Evolutionary conservation across 2,329 filamentous ascomycete species (phyloP).

Genomic region (Aspergillus pseudoterreus): DNA sequence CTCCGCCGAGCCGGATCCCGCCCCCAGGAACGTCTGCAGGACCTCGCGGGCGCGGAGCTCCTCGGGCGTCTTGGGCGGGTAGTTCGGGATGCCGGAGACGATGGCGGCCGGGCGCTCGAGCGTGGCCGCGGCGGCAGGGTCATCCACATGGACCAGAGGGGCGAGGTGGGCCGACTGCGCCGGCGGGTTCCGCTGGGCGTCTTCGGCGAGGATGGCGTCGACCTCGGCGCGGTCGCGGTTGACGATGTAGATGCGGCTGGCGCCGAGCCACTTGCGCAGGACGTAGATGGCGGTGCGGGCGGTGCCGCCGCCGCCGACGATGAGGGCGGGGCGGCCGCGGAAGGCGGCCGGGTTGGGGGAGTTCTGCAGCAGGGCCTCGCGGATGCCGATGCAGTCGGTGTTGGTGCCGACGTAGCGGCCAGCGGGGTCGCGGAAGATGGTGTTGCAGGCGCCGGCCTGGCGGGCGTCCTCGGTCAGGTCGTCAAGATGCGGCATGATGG

Average conservation of each 20-base stretch:
- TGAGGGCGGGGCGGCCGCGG: slow-evolving; percentile 60
- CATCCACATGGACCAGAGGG: slow-evolving; percentile 57
- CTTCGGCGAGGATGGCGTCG: slow-evolving; percentile 61
- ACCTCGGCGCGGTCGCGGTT: slow-evolving; percentile 70
- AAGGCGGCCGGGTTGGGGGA: slow-evolving; percentile 18
- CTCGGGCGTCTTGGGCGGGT: slow-evolving; percentile 61
- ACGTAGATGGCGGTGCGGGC: slow-evolving; percentile 76
- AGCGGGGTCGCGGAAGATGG: slow-evolving; percentile 58
- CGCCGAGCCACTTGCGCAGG: slow-evolving; percentile 65
- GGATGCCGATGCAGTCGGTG: slow-evolving; percentile 75
- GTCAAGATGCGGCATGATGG: slow-evolving; percentile 70
- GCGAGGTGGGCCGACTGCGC: slow-evolving; percentile 28
- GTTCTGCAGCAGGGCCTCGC: slow-evolving; percentile 66
- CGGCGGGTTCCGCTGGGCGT: slow-evolving; percentile 52
- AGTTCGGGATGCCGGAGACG: slow-evolving; percentile 72
- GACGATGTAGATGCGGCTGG: slow-evolving; percentile 68
- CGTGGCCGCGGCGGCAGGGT: slow-evolving; percentile 55
- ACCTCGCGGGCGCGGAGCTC: slow-evolving; percentile 61
- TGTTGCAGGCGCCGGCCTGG: slow-evolving; percentile 76
- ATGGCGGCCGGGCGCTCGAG: slow-evolving; percentile 63
- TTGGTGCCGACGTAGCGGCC: slow-evolving; percentile 68
- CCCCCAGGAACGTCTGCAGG: slow-evolving; percentile 35
- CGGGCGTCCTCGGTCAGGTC: slow-evolving; percentile 68
- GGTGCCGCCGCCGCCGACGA: slow-evolving; percentile 75
- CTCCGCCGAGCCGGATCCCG: slow-evolving; percentile 9